Conservation (phyloP, 106 monocot genomes). For the Phalaenopsis equestris region DNA sequence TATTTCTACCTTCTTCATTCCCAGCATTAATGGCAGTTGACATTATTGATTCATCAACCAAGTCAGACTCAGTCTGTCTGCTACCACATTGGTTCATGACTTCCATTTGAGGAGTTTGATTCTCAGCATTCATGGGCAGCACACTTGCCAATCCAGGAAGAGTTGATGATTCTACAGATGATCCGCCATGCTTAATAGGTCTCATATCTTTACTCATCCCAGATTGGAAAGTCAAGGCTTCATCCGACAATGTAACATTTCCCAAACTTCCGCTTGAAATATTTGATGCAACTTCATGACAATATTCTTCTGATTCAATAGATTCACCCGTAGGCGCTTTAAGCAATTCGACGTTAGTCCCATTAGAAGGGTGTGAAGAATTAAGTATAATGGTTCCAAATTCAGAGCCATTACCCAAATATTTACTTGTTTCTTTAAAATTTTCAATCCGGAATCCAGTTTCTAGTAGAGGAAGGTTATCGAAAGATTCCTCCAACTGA, state of each 20-base stretch:
- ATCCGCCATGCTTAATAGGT: not conserved
- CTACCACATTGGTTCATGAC: not conserved
- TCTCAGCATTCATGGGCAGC: slow-evolving; percentile 9
- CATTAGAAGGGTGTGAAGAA: slow-evolving; percentile 12
- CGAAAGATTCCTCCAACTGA: slow-evolving; percentile 31
- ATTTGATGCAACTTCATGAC: slow-evolving; percentile 10
- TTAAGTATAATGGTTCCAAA: not conserved
- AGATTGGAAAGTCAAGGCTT: not conserved
- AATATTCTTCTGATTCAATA: slow-evolving; percentile 6
- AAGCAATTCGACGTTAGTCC: not conserved
- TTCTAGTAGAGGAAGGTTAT: slow-evolving; percentile 40
- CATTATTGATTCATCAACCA: not conserved
- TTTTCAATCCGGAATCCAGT: slow-evolving; percentile 36
- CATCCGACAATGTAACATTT: not conserved
- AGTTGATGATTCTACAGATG: not conserved
- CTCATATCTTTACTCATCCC: not conserved
- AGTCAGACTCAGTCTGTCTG: not conserved
- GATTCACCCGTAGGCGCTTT: not conserved
- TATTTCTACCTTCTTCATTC: slow-evolving; percentile 4
- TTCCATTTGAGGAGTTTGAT: not conserved
- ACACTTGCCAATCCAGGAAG: not conserved
- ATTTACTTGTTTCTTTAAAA: slow-evolving; percentile 13
- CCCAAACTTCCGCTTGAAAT: slow-evolving; percentile 6
- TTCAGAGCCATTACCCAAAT: not conserved
- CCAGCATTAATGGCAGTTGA: not conserved